Base-by-base conservation (phyloP, 495 filamentous ascomycete species). In the Elaphomyces granulatus region DNA sequence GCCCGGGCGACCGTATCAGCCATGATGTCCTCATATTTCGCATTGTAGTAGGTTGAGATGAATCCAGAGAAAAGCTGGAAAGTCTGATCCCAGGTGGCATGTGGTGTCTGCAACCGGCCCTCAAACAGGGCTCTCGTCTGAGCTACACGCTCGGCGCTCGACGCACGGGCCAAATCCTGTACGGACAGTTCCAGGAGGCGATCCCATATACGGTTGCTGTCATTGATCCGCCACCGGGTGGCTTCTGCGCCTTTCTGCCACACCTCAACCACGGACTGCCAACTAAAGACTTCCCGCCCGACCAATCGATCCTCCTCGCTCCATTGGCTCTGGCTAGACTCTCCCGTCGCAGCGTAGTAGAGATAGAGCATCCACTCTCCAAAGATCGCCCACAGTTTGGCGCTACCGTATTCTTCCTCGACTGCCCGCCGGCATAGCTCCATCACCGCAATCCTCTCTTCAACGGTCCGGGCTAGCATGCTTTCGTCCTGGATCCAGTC, bases 171-270 rank as follows among this genome's bases (percentile, higher is more conserved):
- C 47, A 83, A 44, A 66, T 81, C 83, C 63, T 70, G 58, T 40
- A 71, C 50, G 18, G 75, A 49, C 15, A 81, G 54, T 20, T 80
- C 68, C 8, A 75, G 61, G 38, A 78, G 87, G 42, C 77, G 78
- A 52, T 94, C 76, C 87, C 87, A 98, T n/a, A 95, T 69, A 36
- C 78, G 49, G 49, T 90, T 74, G 60, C 87, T 94, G 51, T 94
- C 83, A 49, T 77, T 72, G 42, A 95, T 71, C 48, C 82, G 78
- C 63, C 79, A 85, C 50, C 79, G 74, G 10, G 84, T 90, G 17
- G 79, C 77, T 34, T 82, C 74, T 32, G 80, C 78, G 18, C 74
- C 90, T 34, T 80, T 67, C 50, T 81, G 71, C 80, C 87, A 93
- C 8, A 87, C 78, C 30, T 79, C 74, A 20, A 92, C 50, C 37